These are phyloP conservation scores for Malus domestica DNA, from an alignment of 306 rosid species.

Conservation along the genomic window DNA sequence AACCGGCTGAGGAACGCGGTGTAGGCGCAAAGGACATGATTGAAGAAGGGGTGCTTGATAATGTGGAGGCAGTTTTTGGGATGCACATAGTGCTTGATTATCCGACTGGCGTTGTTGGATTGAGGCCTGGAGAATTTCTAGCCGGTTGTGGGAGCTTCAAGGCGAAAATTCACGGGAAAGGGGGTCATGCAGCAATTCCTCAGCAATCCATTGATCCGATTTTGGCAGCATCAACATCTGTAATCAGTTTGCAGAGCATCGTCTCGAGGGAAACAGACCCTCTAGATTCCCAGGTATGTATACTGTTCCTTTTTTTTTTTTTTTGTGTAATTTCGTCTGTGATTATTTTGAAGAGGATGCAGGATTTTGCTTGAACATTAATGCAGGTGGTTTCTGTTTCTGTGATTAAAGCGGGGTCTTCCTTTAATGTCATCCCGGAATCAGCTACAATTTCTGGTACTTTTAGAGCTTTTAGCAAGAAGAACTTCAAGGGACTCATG, in stretches of 20 bases:
- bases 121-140: slow-evolving; percentile 70
- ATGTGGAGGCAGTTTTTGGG: slow-evolving; percentile 75
- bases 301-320: background rate
- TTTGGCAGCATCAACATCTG: slow-evolving; percentile 73
- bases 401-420: slow-evolving; percentile 50
- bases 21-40: slow-evolving; percentile 77
- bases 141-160: slow-evolving; percentile 97
- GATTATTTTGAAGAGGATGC: background rate
- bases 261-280: slow-evolving; percentile 86
- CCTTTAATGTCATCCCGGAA: slow-evolving; percentile 60
- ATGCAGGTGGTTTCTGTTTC: slow-evolving; percentile 86
- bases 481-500: slow-evolving; percentile 54
- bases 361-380: slow-evolving; percentile 1
- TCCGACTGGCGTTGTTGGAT: slow-evolving; percentile 60
- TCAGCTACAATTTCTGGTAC: slow-evolving; percentile 67
- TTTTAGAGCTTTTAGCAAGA: slow-evolving; percentile 63
- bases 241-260: slow-evolving; percentile 73
- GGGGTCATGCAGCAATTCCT: slow-evolving; percentile 69
- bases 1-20: slow-evolving; percentile 87
- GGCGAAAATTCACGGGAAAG: slow-evolving; percentile 72
- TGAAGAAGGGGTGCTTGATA: slow-evolving; percentile 55
- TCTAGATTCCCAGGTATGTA: slow-evolving; percentile 69
- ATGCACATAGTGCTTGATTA: slow-evolving; percentile 39
- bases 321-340: background rate
- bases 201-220: slow-evolving; percentile 66